A percentile compares a stretch with the other conserved stretches of the same genome.
Evolutionary conservation across 1,284 basidiomycete genomes (phyloP).

Genomic region (Phellopilus nigrolimitatus): DNA sequence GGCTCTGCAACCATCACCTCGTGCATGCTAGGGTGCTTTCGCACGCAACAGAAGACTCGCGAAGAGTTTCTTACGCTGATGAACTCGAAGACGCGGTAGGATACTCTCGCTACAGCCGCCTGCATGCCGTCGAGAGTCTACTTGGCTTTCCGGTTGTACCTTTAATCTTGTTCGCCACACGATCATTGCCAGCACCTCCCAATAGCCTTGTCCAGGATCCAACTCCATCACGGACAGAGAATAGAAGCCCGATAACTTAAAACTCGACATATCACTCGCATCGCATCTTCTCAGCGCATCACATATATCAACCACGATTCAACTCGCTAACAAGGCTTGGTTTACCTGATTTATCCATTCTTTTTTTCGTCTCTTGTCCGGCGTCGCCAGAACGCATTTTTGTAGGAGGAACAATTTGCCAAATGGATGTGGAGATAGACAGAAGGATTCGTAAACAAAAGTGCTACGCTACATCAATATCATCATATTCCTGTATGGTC

Average conservation of each 20-base stretch:
- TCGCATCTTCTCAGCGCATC: not conserved
- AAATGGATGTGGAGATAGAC: not conserved
- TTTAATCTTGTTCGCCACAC: too few relatives aligned
- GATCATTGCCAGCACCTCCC: constrained; percentile 33
- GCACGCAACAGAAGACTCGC: constrained; percentile 94
- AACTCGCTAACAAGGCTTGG: constrained; percentile 10
- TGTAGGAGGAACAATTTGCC: not conserved
- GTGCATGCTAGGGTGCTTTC: constrained; percentile 99
- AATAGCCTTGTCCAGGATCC: constrained; percentile 5
- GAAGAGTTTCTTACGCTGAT: constrained; percentile 90
- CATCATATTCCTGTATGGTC: not conserved
- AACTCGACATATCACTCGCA: not conserved
- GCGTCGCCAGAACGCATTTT: not conserved
- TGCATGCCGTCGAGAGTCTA: constrained; percentile 6
- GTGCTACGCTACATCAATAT: not conserved
- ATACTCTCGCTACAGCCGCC: not conserved
- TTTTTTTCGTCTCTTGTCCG: not conserved
- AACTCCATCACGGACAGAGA: constrained; percentile 12
- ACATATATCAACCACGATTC: constrained; percentile 13
- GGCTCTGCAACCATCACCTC: constrained; percentile 94
- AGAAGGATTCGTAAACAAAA: not conserved
- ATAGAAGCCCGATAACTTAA: not conserved
- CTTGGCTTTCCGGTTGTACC: too few relatives aligned
- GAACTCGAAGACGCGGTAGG: constrained; percentile 31
- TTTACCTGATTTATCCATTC: not conserved